phyloP scores from a whole-genome alignment of 2,329 filamentous ascomycete species.

The Xylariales sp. region DNA sequence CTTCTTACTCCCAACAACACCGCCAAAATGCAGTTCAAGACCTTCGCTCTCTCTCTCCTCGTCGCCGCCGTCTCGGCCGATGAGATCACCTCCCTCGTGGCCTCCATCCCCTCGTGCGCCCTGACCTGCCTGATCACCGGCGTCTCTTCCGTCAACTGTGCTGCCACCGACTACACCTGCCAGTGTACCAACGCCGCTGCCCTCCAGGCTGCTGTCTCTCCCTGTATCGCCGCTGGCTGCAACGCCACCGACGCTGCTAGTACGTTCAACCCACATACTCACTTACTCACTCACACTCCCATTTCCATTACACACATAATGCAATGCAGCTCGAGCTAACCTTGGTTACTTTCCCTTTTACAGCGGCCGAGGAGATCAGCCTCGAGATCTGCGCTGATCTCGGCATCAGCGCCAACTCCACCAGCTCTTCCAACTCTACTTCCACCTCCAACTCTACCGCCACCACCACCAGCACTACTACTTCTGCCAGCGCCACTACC shows the following conservation, averaged over 20 bases:
- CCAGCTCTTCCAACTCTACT: neutral
- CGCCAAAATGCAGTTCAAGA: conserved; percentile 16
- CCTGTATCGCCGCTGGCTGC: conserved; percentile 30
- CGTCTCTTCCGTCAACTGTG: conserved; percentile 23
- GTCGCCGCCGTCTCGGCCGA: conserved; percentile 12
- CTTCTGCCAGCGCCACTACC: conserved; percentile 10
- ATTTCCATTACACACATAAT: too few relatives aligned
- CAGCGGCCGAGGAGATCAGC: conserved; percentile 5
- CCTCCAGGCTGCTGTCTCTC: conserved; percentile 25
- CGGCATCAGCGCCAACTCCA: neutral
- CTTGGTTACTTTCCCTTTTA: too few relatives aligned
- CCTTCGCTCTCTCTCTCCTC: conserved; percentile 12
- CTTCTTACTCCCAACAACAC: neutral
- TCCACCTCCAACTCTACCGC: conserved; percentile 6
- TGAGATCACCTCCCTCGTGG: conserved; percentile 12
- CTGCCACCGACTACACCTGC: conserved; percentile 25
- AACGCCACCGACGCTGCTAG: conserved; percentile 24
- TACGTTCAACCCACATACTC: conserved; percentile 18
- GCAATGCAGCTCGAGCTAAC: neutral
- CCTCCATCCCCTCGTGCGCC: conserved; percentile 28
- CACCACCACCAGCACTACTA: conserved; percentile 9
- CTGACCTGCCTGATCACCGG: conserved; percentile 25
- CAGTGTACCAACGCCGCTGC: conserved; percentile 26
- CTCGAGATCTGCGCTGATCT: conserved; percentile 5
- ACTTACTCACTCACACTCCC: too few relatives aligned